Evolutionary conservation across 257 asterid genomes (phyloP), one percentile per base, ranked within the genome.

Genomic region (Nicotiana noctiflora): DNA sequence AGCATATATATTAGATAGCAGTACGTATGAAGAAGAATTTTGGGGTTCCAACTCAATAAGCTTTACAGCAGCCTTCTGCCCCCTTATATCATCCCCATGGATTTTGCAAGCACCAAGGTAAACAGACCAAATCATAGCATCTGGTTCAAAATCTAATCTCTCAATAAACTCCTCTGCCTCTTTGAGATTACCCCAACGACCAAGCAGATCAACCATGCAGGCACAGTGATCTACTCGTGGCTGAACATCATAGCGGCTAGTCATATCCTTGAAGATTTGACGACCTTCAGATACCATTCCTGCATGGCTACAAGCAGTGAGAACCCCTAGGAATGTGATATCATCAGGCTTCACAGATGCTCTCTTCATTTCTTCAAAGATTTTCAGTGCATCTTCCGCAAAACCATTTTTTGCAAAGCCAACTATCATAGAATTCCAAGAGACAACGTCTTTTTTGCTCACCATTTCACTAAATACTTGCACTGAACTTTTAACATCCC

Each of bases 401-500:
- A 57, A 88, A 53, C 98, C 99, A 53, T 95, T 91, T 82, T 93
- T 91, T 0, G 97, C 99, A 84, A 88, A 92, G 81, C 97, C 99
- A 60, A 90, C 93, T 68, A 93, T 93, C 94, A 95, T 89, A 6
- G 98, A 93, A 75, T 93, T 95, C 99, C 98, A 95, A 6, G 97
- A 87, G 81, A 92, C 84, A 23, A 91, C 89, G 66, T 89, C 97
- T 76, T 86, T 88, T 86, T 84, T 92, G 84, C 81, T 84, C 51
- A 11, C 77, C 97, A 93, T 93, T 80, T 92, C 97, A 21, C 60
- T 40, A 53, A 95, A 95, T 52, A 91, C 91, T 57, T 60, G 89
- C 25, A 88, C 79, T 15, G 99, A 93, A 75, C 94, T 84, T 63
- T 83, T 75, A 82, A 93, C 87, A 72, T 95, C 98, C 79, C 99